phyloP scores from a whole-genome alignment of 2,329 filamentous ascomycete genomes.

The Diplocarpon rosae region DNA sequence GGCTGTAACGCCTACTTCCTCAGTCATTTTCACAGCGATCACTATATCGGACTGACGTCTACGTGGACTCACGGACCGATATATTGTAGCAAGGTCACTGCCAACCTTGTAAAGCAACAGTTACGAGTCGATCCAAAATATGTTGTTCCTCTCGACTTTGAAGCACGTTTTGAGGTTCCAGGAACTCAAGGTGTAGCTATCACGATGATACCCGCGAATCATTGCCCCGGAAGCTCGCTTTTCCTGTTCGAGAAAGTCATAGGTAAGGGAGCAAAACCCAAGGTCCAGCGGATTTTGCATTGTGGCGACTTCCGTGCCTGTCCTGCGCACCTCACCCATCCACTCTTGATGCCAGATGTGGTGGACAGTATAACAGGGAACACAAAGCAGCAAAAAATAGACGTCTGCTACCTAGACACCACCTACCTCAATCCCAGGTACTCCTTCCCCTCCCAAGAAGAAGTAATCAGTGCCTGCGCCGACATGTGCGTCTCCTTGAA shows the following conservation, averaged over 20 bases:
- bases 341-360: slow-evolving; percentile 65
- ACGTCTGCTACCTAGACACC: slow-evolving; percentile 93
- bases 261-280: slow-evolving; percentile 46
- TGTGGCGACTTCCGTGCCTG: slow-evolving; percentile 95
- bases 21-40: slow-evolving; percentile 96
- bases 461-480: slow-evolving; percentile 79
- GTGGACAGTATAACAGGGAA: slow-evolving; percentile 61
- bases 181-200: slow-evolving; percentile 74
- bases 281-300: slow-evolving; percentile 72
- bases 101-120: slow-evolving; percentile 77
- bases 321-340: slow-evolving; percentile 71
- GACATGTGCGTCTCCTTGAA: slow-evolving; percentile 75
- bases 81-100: slow-evolving; percentile 90
- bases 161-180: slow-evolving; percentile 66
- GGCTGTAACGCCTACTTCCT: slow-evolving; percentile 92
- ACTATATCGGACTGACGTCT: slow-evolving; percentile 83
- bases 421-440: slow-evolving; percentile 96
- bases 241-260: slow-evolving; percentile 81
- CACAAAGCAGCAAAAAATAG: slow-evolving; percentile 71
- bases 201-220: slow-evolving; percentile 93
- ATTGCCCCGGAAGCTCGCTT: slow-evolving; percentile 88
- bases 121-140: slow-evolving; percentile 77
- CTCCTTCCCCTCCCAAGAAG: slow-evolving; percentile 78
- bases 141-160: slow-evolving; percentile 77
- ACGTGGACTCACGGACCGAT: slow-evolving; percentile 91